phyloP scores from a whole-genome alignment of 305 asterid genomes.

The Caryopteris hybrid region DNA sequence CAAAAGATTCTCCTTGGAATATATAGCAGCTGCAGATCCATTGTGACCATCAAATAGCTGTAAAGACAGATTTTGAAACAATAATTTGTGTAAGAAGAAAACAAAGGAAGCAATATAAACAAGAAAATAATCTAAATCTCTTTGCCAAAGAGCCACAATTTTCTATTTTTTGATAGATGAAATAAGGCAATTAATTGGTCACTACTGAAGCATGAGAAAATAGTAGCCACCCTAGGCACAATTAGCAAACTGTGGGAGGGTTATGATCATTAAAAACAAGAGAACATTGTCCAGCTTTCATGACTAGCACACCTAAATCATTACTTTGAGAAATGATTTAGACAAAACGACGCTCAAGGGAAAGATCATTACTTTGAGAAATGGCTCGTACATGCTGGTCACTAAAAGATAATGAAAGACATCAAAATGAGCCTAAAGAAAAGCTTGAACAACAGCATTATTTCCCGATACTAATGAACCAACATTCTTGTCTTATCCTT shows the following conservation, averaged over 20 bases:
- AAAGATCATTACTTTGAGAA: background rate
- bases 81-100: slow-evolving; percentile 10
- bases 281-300: background rate
- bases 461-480: background rate
- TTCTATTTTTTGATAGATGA: background rate
- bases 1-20: slow-evolving; percentile 82
- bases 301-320: background rate
- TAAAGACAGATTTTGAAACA: slow-evolving; percentile 16
- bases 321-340: background rate
- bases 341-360: background rate
- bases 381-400: background rate
- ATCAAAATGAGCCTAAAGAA: background rate
- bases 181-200: background rate
- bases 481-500: background rate
- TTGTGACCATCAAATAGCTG: slow-evolving; percentile 97
- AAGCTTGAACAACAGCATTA: background rate
- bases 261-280: background rate
- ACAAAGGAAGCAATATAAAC: background rate
- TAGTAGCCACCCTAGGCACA: background rate
- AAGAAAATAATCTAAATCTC: background rate
- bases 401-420: background rate
- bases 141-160: background rate
- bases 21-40: slow-evolving; percentile 96
- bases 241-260: background rate
- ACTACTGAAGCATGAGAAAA: background rate